Conservation (phyloP, 176 grass and related monocot species). For the Chloris gayana region DNA sequence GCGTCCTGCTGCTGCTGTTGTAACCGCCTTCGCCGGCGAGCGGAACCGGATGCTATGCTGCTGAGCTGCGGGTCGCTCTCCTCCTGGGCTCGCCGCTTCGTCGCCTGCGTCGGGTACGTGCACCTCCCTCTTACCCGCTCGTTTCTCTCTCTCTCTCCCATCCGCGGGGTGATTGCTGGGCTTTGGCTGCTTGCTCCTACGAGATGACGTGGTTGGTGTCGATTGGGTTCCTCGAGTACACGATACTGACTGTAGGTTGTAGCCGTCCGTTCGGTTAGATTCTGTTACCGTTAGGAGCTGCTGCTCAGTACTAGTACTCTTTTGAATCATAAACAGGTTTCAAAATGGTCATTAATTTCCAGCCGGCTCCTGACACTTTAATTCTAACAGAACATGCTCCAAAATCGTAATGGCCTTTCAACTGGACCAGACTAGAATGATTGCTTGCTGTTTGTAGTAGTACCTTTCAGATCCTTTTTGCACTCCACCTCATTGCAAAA, state of each 20-base stretch:
- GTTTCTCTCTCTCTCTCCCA: too few relatives aligned
- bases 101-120: slow-evolving; percentile 84
- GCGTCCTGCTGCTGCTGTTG: too few relatives aligned
- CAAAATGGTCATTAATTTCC: background rate
- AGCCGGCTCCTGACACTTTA: background rate
- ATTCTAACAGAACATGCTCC: too few relatives aligned
- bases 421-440: background rate
- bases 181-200: background rate
- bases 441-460: slow-evolving; percentile 4
- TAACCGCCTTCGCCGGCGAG: background rate
- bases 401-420: background rate
- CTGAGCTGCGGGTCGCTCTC: slow-evolving; percentile 56
- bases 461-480: slow-evolving; percentile 4
- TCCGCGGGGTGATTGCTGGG: background rate
- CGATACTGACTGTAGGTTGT: background rate
- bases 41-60: background rate
- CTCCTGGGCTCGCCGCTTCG: slow-evolving; percentile 74
- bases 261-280: background rate
- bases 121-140: background rate
- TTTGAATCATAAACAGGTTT: background rate
- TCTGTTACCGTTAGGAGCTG: background rate
- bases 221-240: background rate
- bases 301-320: background rate
- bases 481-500: background rate
- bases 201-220: background rate